These are phyloP conservation scores for Didymella pinodella DNA, from an alignment of 2,329 filamentous ascomycete genomes.

Conservation along the genomic window DNA sequence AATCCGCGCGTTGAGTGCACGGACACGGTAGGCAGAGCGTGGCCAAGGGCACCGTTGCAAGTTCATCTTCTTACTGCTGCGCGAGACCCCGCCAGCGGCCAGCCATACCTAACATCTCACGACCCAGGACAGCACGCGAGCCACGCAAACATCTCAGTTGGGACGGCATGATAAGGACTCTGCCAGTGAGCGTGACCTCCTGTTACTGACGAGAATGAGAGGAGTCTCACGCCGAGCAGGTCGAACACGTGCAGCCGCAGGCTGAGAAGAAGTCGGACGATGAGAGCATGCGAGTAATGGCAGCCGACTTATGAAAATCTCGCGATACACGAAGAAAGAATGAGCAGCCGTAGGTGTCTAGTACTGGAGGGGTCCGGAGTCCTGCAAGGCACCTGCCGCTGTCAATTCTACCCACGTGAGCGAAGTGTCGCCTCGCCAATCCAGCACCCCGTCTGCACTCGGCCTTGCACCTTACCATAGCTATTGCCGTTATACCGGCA, in stretches of 20 bases:
- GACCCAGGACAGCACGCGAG: background rate
- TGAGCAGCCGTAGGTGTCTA: background rate
- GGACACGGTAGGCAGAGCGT: no score
- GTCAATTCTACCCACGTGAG: constrained; percentile 3
- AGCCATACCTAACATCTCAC: background rate
- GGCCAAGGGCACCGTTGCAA: background rate
- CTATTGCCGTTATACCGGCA: background rate
- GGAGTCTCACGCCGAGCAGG: background rate
- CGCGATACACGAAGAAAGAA: no score
- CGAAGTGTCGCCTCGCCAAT: background rate
- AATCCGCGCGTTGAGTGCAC: no score
- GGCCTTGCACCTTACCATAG: background rate
- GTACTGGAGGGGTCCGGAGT: background rate
- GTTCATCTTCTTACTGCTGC: background rate
- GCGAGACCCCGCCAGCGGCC: background rate
- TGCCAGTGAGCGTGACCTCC: background rate
- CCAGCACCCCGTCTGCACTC: background rate
- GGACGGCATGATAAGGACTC: background rate
- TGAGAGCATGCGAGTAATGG: background rate
- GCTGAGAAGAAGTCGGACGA: background rate
- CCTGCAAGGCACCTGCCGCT: constrained; percentile 4
- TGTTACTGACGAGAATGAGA: background rate
- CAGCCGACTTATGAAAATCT: background rate
- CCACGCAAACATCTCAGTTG: background rate
- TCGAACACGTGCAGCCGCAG: background rate